Evolutionary conservation across 257 asterid genomes (phyloP), one percentile per base, ranked within the genome.

Genomic region (Rehmannia glutinosa): DNA sequence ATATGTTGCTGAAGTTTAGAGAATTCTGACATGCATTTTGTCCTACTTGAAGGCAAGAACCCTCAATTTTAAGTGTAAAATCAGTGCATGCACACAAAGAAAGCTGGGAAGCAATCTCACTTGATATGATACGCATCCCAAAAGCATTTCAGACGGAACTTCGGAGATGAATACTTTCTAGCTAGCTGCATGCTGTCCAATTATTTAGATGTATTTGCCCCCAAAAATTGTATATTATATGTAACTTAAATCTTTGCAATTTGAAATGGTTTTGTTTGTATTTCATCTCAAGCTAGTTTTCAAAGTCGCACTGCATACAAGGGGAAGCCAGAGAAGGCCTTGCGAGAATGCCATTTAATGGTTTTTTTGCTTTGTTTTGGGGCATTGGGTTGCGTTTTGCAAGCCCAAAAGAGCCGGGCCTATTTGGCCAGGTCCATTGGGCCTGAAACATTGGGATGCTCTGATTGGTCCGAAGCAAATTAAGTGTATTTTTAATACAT

Each of bases 191-290:
- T 13, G 25, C 33, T 13, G 38, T 38, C 41, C 58, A 25, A 49
- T 57, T 50, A 9, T 59, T 63, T 42, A 49, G 56, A 42, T 41
- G 36, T 6, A 16, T 8, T 6, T 52, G 45, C 33, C n/a, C 62
- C 66, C 15, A 21, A 66, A 47, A 6, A 33, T 49, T 72, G 78
- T 72, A 69, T 13, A 77, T 62, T 39, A n/a, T 0, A 13, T 16
- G 32, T 27, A 39, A 52, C 41, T 45, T 50, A 33, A 19, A 17
- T 24, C 15, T 32, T 4, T 50, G n/a, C 35, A 39, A 13, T 25
- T 21, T 11, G 17, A 35, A 32, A 24, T 39, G 51, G 23, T 28
- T 13, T 42, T 10, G 15, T 16, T 47, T 58, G 36, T 30, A 8
- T 36, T 16, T 54, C 33, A 15, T 21, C 53, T 15, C 11, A 38